Evolutionary conservation across 305 asterid genomes (phyloP).

Genomic region (Solanum hybrid): DNA sequence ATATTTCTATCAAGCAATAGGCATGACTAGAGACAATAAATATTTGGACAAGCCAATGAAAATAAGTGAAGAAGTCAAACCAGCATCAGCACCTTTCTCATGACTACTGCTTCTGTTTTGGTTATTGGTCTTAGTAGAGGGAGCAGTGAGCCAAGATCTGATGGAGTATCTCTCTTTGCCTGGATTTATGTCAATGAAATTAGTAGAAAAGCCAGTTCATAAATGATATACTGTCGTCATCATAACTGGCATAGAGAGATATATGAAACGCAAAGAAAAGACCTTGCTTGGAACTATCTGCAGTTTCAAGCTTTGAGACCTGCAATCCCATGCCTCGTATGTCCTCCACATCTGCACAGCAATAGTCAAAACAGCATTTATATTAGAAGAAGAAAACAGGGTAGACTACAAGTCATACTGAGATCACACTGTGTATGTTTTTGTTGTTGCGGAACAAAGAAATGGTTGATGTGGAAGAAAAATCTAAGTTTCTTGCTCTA

Average conservation of each 20-base stretch:
- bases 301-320: conserved; percentile 86
- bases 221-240: background rate
- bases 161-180: conserved; percentile 59
- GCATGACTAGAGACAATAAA: background rate
- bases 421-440: background rate
- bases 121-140: conserved; percentile 32
- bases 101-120: conserved; percentile 16
- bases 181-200: conserved; percentile 21
- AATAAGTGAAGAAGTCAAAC: conserved; percentile 3
- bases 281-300: conserved; percentile 51
- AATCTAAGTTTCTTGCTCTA: background rate
- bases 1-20: background rate
- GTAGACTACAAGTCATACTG: background rate
- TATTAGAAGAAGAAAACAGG: background rate
- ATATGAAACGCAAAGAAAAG: background rate
- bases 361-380: background rate
- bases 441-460: background rate
- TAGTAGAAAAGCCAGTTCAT: conserved; percentile 5
- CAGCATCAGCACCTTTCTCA: conserved; percentile 25
- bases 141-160: conserved; percentile 68
- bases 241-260: background rate
- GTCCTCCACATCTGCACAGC: conserved; percentile 62
- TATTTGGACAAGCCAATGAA: background rate
- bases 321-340: conserved; percentile 95
- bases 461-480: background rate